Percentiles rank a stretch among this genome's conserved stretches.
Conservation (phyloP, 306 rosid species). For the Arachis hypogaea region DNA sequence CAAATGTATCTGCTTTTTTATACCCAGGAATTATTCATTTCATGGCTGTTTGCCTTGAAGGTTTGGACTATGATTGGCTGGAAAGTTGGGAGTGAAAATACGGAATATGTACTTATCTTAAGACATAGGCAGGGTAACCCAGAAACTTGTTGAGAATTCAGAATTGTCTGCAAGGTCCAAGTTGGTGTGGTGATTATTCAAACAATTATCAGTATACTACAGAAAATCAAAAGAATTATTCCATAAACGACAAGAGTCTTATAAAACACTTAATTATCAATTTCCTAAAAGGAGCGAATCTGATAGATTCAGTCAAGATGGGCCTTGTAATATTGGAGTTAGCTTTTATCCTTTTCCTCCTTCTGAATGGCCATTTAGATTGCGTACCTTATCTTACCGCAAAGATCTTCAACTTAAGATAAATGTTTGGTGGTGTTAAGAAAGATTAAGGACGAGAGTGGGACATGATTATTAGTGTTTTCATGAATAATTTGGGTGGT, state of each 20-base stretch:
- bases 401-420: slow-evolving; percentile 6
- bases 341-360: slow-evolving; percentile 2
- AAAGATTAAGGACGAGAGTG: slow-evolving; percentile 1
- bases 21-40: slow-evolving; percentile 25
- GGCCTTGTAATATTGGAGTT: not conserved
- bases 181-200: slow-evolving; percentile 10
- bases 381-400: not conserved
- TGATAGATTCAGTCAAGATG: slow-evolving; percentile 12
- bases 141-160: not conserved
- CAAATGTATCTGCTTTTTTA: not conserved
- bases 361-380: slow-evolving; percentile 15
- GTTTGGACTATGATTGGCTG: slow-evolving; percentile 19
- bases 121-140: slow-evolving; percentile 6
- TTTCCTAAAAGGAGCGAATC: slow-evolving; percentile 6
- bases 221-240: not conserved
- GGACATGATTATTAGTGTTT: slow-evolving; percentile 21
- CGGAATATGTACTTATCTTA: slow-evolving; percentile 23
- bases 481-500: slow-evolving; percentile 18
- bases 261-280: not conserved
- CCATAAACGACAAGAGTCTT: slow-evolving; percentile 2
- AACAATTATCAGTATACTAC: not conserved
- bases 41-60: slow-evolving; percentile 35
- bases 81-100: slow-evolving; percentile 8
- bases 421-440: slow-evolving; percentile 3
- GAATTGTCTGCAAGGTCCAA: slow-evolving; percentile 16